Evolutionary conservation across 2,329 filamentous ascomycete species (phyloP), one percentile per base, ranked within the genome.

Genomic region (Lanzia echinophila): DNA sequence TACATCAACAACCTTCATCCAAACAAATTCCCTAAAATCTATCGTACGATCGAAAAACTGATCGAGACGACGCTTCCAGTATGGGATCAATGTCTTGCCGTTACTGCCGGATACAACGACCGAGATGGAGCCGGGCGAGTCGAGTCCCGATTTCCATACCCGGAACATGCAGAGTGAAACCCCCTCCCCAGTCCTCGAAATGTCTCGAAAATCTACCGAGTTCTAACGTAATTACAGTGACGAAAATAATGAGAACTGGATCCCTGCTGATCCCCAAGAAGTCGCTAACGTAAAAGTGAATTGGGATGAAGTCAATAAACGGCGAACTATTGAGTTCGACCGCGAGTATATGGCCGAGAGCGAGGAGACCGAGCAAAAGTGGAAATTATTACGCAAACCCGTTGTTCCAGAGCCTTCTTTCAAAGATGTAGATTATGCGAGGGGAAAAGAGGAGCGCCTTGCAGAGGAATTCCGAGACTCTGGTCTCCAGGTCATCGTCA

Each of bases 401-500:
- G 12, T 20, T 4, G 42, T 50, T 42, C 13, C 19, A 13, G 38
- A 42, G 17, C 17, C 17, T 10, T 24, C 4, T 12, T 50, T 50
- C 28, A 0, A 24, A 17, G 17, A 50, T 33, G 19, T 50, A 10
- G 12, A 50, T 3, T 50, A 50, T 22, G 19, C 24, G 6, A 19
- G 8, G n/a, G 19, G 22, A 50, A 8, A 38, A 22, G 7, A 45
- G 2, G 20, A 36, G 59, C 6, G 33, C 53, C 41, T 38, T 56
- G 1, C 38, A 39, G 6, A 41, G 33, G 38, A 58, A 60, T 24
- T 63, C 56, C 34, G 56, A 22, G 1, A 54, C 6, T 47, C 52
- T 2, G 75, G 77, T 2, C 62, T 86, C 3, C 83, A 87, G 60
- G 67, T 87, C 34, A 81, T 87, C 47, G 75, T 85, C 32, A 85